Conservation (phyloP, 768 basidiomycete genomes). For the Naematelia aurantialba region DNA sequence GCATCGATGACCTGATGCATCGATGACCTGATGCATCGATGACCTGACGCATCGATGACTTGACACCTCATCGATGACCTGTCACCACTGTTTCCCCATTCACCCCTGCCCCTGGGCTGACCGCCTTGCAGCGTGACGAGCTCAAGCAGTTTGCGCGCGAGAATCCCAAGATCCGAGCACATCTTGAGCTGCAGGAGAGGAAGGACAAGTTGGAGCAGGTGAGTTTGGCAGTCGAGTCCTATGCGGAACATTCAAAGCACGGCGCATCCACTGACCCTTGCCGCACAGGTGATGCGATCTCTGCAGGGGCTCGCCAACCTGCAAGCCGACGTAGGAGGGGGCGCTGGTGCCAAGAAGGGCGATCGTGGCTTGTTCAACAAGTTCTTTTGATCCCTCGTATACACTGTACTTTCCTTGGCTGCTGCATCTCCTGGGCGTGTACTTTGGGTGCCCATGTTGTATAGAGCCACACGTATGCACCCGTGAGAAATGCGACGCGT, state of each 20-base stretch:
- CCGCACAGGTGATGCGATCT: constrained; percentile 80
- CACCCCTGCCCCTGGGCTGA: too few relatives aligned
- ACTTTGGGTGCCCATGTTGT: not conserved
- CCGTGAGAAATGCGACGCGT: not conserved
- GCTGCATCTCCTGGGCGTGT: too few relatives aligned
- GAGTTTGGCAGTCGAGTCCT: constrained; percentile 15
- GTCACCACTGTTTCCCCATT: not conserved
- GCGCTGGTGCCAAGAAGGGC: constrained; percentile 11
- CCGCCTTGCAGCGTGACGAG: constrained; percentile 59
- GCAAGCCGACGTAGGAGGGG: constrained; percentile 63
- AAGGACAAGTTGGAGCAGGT: constrained; percentile 98
- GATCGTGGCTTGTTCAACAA: constrained; percentile 46
- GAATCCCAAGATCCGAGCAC: constrained; percentile 80
- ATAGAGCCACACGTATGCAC: too few relatives aligned
- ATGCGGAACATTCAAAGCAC: not conserved
- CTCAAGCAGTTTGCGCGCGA: constrained; percentile 89
- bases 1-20: too few relatives aligned
- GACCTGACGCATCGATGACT: too few relatives aligned
- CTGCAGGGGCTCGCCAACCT: constrained; percentile 86
- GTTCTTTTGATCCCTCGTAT: constrained; percentile 35
- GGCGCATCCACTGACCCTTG: constrained; percentile 1
- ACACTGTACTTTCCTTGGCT: too few relatives aligned
- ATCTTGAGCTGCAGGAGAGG: constrained; percentile 89
- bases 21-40: too few relatives aligned
- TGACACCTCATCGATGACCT: too few relatives aligned